These are phyloP conservation scores for Metschnikowia amazonensis DNA, from an alignment of 805 yeast species.

Conservation along the genomic window DNA sequence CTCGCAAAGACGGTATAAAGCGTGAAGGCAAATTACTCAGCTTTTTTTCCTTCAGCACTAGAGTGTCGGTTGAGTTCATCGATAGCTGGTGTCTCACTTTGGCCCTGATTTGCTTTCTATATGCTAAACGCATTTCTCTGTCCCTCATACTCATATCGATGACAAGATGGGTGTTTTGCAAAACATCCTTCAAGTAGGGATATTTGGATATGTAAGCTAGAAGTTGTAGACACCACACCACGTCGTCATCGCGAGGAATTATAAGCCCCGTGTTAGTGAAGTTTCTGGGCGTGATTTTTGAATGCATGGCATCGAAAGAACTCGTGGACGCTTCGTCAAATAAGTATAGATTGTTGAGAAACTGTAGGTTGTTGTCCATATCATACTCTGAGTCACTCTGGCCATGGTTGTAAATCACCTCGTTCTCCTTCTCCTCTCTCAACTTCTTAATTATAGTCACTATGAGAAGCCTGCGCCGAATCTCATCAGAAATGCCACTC, in stretches of 20 bases:
- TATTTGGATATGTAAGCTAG: slow-evolving; percentile 92
- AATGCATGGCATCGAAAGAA: slow-evolving; percentile 24
- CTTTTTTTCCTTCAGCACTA: slow-evolving; percentile 25
- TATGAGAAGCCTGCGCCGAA: slow-evolving; percentile 35
- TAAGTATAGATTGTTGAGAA: slow-evolving; percentile 37
- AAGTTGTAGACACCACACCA: slow-evolving; percentile 88
- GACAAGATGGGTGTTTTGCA: slow-evolving; percentile 74
- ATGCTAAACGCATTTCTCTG: slow-evolving; percentile 34
- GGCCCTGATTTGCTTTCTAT: slow-evolving; percentile 34
- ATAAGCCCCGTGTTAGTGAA: slow-evolving; percentile 61
- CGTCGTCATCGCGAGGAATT: slow-evolving; percentile 90
- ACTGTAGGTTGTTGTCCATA: slow-evolving; percentile 41
- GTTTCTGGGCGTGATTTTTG: slow-evolving; percentile 33
- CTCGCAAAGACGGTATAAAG: slow-evolving; percentile 5
- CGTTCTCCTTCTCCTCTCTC: slow-evolving; percentile 34
- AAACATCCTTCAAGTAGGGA: slow-evolving; percentile 65
- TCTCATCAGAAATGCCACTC: slow-evolving; percentile 25
- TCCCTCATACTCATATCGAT: slow-evolving; percentile 54
- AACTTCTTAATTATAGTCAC: slow-evolving; percentile 36
- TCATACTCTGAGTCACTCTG: slow-evolving; percentile 28
- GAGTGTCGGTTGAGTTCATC: slow-evolving; percentile 29
- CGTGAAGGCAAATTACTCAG: background rate
- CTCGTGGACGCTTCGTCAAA: slow-evolving; percentile 30
- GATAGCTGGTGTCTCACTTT: slow-evolving; percentile 30
- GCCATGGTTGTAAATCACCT: slow-evolving; percentile 24